These are phyloP conservation scores for Saccharomycopsis malanga DNA, from an alignment of 805 yeast genomes.

Conservation along the genomic window DNA sequence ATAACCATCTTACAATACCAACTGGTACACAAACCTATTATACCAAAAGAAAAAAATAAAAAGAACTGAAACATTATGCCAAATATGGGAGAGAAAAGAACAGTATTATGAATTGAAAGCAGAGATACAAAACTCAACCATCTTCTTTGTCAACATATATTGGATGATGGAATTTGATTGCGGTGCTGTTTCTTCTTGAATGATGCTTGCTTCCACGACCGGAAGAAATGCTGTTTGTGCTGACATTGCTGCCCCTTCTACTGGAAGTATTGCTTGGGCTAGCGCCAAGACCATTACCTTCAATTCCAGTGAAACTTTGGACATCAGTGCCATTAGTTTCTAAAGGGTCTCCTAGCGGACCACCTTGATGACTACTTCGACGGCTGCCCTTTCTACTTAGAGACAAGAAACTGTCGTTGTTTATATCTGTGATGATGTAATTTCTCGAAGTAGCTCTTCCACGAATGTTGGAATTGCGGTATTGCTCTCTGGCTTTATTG, in stretches of 20 bases:
- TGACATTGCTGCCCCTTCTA: neutral
- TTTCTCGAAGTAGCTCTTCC: neutral
- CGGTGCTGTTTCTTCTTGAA: conserved; percentile 10
- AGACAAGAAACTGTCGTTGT: conserved; percentile 3
- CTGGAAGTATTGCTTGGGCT: neutral
- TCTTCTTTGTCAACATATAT: conserved; percentile 1
- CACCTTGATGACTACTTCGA: too few species aligned
- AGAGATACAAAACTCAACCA: too few species aligned
- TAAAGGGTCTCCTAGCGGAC: neutral
- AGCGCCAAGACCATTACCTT: neutral
- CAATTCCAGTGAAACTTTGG: neutral
- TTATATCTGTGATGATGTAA: neutral
- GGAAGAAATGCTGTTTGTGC: neutral
- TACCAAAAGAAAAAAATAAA: too few species aligned
- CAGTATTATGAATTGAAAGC: too few species aligned
- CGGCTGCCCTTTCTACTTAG: neutral
- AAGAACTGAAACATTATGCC: too few species aligned
- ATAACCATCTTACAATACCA: too few species aligned
- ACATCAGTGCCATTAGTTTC: neutral
- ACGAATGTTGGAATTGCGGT: neutral
- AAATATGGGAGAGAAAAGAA: too few species aligned
- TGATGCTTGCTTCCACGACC: conserved; percentile 10
- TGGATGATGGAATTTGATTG: conserved; percentile 14
- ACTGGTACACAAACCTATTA: too few species aligned
- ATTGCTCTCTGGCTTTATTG: too few species aligned